These are phyloP conservation scores for Saccharomycopsis sp. DNA, from an alignment of 805 yeast species.

Conservation along the genomic window DNA sequence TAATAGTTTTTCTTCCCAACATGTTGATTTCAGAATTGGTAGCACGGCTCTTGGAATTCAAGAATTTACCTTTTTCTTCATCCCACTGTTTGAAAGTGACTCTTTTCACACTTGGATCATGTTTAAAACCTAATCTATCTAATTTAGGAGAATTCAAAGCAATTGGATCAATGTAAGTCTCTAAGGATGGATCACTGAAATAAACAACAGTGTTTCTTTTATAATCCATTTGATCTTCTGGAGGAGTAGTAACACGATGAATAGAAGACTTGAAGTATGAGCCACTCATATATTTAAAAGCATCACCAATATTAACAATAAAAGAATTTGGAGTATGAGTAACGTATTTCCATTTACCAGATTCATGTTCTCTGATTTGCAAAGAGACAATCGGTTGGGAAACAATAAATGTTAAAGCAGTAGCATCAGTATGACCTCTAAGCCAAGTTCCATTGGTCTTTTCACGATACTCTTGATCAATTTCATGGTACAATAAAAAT, in stretches of 20 bases:
- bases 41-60: slow-evolving; percentile 24
- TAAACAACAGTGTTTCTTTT: slow-evolving; percentile 33
- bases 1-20: slow-evolving; percentile 17
- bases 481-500: slow-evolving; percentile 29
- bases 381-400: slow-evolving; percentile 32
- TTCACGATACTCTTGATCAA: slow-evolving; percentile 23
- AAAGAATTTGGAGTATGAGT: slow-evolving; percentile 28
- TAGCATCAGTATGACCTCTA: slow-evolving; percentile 38
- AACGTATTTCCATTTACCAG: slow-evolving; percentile 29
- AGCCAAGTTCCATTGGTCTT: slow-evolving; percentile 32
- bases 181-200: slow-evolving; percentile 30
- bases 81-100: slow-evolving; percentile 35
- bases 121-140: slow-evolving; percentile 25
- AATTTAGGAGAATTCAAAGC: slow-evolving; percentile 29
- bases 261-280: slow-evolving; percentile 37
- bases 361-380: slow-evolving; percentile 29
- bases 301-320: slow-evolving; percentile 34
- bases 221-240: slow-evolving; percentile 29
- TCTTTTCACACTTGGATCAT: slow-evolving; percentile 26
- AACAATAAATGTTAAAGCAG: slow-evolving; percentile 31
- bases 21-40: slow-evolving; percentile 10
- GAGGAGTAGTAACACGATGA: slow-evolving; percentile 40
- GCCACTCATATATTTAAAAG: slow-evolving; percentile 33
- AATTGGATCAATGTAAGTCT: slow-evolving; percentile 33
- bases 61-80: slow-evolving; percentile 35